Evolutionary conservation across 495 filamentous ascomycete genomes (phyloP).

Genomic region (Neurospora hispaniola): DNA sequence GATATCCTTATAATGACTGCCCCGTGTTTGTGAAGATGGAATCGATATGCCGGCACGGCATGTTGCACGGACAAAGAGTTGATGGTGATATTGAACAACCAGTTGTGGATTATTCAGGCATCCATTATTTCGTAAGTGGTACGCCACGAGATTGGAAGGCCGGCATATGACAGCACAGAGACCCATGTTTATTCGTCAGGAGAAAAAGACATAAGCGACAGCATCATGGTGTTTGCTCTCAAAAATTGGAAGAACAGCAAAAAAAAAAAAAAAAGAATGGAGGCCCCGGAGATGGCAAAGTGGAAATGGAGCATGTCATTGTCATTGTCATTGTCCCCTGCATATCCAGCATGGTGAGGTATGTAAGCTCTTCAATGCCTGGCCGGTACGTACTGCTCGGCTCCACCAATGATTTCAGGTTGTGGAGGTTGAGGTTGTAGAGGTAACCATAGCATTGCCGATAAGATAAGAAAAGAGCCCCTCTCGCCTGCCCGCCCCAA

Average conservation of each 20-base stretch:
- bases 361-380: not conserved
- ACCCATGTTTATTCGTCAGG: not conserved
- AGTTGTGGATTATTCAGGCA: not conserved
- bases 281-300: not conserved
- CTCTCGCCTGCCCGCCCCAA: not conserved
- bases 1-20: not conserved
- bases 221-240: not conserved
- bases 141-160: not conserved
- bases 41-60: not conserved
- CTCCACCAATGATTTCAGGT: not conserved
- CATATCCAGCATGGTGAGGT: not conserved
- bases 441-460: not conserved
- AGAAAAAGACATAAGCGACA: not conserved
- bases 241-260: not conserved
- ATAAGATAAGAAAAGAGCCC: not conserved
- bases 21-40: not conserved
- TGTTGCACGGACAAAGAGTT: not conserved
- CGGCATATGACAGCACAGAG: not conserved
- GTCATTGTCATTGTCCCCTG: not conserved
- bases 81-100: not conserved
- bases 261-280: not conserved
- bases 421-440: not conserved
- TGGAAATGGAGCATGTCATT: not conserved
- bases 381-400: not conserved
- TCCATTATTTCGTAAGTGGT: not conserved